Base-by-base conservation (phyloP, 2,329 filamentous ascomycete species). In the Alternaria conjuncta region DNA sequence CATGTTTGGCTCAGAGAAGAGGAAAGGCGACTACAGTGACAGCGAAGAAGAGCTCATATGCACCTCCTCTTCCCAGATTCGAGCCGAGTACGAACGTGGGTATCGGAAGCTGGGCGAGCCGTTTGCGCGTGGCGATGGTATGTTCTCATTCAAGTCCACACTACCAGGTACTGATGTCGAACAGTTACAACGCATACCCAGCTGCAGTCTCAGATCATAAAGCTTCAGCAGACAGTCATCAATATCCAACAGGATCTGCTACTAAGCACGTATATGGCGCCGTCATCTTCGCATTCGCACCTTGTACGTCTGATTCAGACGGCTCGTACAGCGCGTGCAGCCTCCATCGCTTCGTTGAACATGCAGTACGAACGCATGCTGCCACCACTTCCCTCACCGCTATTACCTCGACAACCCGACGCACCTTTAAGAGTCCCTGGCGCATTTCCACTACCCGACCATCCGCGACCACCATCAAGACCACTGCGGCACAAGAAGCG, bases 151-250 rank as follows among this genome's bases (percentile, higher is more conserved):
- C n/a, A n/a, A 21, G 26, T 36, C 26, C 3, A 21, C 43, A 25
- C 1, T 11, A 9, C 18, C 20, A 18, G 26, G 21, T n/a, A 18
- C 60, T 73, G 30, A 73, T 55, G 43, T 7, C 5, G 12, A 18
- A 32, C 26, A 77, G 75, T 74, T 46, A 69, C 72, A 12, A 65
- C 75, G 3, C 75, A 73, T 41, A 75, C 66, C 26, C 74, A 78
- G 41, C 68, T 79, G 1, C 76, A 78, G 36, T 61, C 72, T 2
- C 76, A 79, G 36, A 76, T 78, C 36, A 78, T 78, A 53, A 60
- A 69, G 5, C 60, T 79, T 10, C 76, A 78, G 55, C 72, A 73
- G 57, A 72, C 71, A 0, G 64, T 77, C 6, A 63, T 79, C 26
- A 65, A 57, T 18, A 75, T 76, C 32, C 74, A 77, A 28, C 71